Base-by-base conservation (phyloP, 352 stramenopile genomes). In the Globisporangium parvum region DNA sequence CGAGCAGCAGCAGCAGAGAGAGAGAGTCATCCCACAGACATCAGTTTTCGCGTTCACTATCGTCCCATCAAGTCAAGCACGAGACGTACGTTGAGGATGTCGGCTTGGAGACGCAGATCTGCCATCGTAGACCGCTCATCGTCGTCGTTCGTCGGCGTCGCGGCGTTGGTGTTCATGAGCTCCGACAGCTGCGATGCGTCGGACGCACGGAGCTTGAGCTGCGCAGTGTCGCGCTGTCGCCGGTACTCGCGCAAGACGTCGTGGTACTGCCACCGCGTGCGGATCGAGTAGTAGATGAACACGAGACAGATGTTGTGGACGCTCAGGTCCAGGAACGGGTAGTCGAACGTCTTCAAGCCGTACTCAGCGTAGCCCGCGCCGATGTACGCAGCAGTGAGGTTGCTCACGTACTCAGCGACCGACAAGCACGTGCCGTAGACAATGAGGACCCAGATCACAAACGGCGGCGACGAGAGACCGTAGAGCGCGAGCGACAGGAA, bases 241-340 rank as follows among this genome's bases (percentile, higher is more conserved):
- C 51, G 57, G 24, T 45, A 52, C 52, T 62, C 63, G 26, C 55
- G 60, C 10, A 95, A 59, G 18, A 95, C 62, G 45, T 87, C 69
- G 47, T 85, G 70, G 57, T 91, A 95, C 20, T 76, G 67, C 69
- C 81, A 87, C 47, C 85, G 70, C 33, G 81, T 90, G 33, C 83
- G 80, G 60, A 89, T 89, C 2, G 80, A 83, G n/a, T 84, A 60
- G 63, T 79, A 91, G 45, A 95, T 90, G 53, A 91, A 71, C 17
- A 87, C 63, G 17, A 92, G 65, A 46, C 78, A 91, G 23, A 88
- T 53, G 26, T 87, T 91, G 54, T 95, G 85, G 11, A 80, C 68
- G 20, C 70, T 76, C 8, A 93, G 70, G 59, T 95, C 82, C 3
- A 92, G 55, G 51, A 88, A 83, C 26, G 78, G 78, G 35, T 88